Evolutionary conservation across 2,329 filamentous ascomycete genomes (phyloP), one percentile per base, ranked within the genome.

Genomic region (Penicillium sp.): DNA sequence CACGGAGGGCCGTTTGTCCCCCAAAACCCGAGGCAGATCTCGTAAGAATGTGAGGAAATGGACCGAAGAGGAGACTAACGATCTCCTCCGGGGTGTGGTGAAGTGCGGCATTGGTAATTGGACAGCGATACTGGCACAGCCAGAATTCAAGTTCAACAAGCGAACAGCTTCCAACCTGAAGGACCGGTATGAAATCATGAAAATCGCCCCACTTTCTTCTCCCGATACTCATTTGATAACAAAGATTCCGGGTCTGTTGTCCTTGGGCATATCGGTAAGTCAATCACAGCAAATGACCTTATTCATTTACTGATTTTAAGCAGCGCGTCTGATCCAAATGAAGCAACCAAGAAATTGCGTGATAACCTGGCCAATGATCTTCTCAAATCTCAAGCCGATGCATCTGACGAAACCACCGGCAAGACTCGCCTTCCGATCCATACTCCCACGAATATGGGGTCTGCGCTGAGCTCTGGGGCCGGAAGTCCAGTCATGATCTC

Each of bases 81-180:
- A 82, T 59, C 68, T 88, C 25, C 72, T 87, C 12, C 74, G 79
- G 54, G 85, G 85, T 0, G 85, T 86, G 8, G 77, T 81, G 35
- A 81, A 78, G 58, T 85, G 83, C 62, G 85, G 85, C 1, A 82
- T 86, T 56, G 85, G 85, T 3, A 85, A 79, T 58, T 88, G 85
- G 85, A 87, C 84, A 53, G 81, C 80, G 59, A 87, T 88, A 18
- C 67, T 86, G 25, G 75, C 81, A 3, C 81, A 82, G 59, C 69
- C 80, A 15, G 81, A 85, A 31, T 81, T 83, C 55, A 73, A 72
- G 3, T 87, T 88, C 65, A 77, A 83, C 56, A 75, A 79, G 11
- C 76, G 85, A 26, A 85, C 79, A n/a, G 80, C 84, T 9, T 79
- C 85, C 23, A 85, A 87, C 61, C 68, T 88, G 46, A 88, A 87